Conservation (phyloP, 371 early-diverging fungal species). For the Saksenaea oblongispora region DNA sequence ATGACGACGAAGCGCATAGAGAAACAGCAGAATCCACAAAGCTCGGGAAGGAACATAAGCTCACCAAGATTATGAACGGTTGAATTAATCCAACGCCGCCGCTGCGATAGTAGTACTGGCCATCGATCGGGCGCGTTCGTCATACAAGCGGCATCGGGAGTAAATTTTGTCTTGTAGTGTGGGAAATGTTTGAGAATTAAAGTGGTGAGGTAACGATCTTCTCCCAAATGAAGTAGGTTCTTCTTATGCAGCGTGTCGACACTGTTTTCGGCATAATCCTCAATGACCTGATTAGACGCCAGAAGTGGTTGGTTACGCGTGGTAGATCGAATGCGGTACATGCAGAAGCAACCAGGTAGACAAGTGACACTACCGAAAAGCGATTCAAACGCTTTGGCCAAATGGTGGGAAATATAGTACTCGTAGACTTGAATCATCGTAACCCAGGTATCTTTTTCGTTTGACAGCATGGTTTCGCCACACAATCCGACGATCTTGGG, state of each 20-base stretch:
- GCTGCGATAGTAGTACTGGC: conserved; percentile 81
- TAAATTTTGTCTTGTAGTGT: conserved; percentile 95
- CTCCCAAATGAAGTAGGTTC: conserved; percentile 82
- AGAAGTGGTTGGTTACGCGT: conserved; percentile 86
- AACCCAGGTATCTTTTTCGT: conserved; percentile 88
- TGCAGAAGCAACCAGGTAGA: conserved; percentile 95
- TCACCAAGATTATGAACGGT: conserved; percentile 96
- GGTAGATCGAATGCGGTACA: conserved; percentile 89
- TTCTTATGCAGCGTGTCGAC: conserved; percentile 98
- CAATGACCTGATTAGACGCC: conserved; percentile 84
- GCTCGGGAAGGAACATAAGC: conserved; percentile 77
- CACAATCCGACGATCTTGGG: conserved; percentile 88
- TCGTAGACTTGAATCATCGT: conserved; percentile 99
- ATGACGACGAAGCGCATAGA: conserved; percentile 95
- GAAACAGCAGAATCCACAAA: conserved; percentile 96
- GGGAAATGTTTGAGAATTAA: conserved; percentile 99
- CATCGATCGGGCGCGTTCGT: conserved; percentile 96
- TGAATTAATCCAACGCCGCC: conserved; percentile 95
- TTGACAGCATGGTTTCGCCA: conserved; percentile 89
- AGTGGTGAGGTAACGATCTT: conserved; percentile 96
- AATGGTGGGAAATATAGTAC: conserved; percentile 98
- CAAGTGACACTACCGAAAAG: conserved; percentile 97
- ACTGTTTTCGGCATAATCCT: conserved; percentile 93
- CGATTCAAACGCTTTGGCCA: conserved; percentile 98
- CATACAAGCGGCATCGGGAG: conserved; percentile 88